Base-by-base conservation (phyloP, 306 rosid species). In the Citrullus mucosospermus region DNA sequence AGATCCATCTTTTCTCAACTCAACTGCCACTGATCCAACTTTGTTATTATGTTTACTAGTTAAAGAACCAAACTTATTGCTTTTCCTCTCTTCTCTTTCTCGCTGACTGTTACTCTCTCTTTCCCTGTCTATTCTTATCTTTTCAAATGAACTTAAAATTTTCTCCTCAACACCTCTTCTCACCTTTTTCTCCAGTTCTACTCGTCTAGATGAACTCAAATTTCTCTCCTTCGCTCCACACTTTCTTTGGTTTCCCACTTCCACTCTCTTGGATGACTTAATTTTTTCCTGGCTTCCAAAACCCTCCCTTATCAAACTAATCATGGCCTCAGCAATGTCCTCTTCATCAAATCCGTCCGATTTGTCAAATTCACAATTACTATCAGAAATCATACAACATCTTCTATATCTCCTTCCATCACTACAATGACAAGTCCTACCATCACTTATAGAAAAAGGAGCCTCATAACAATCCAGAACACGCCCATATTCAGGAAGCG, bases 301-400 rank as follows among this genome's bases (percentile, higher is more conserved):
- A 79, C 63, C 96, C 81, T 90, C 97, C 78, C 90, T 85, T 88
- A 96, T 84, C 84, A 96, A 84, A 80, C 89, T 86, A 59, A 92
- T 90, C 87, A 96, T 77, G 56, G 90, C 85, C 82, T 85, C 96
- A 30, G 84, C 85, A 25, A 85, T 90, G 43, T 84, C 87, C 38
- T 54, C 86, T 12, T 85, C 90, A 57, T 84, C 87, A 12, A 85
- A 84, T 80, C 78, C 83, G 72, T 50, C 76, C 28, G 86, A 82
- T 80, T 60, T 73, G 32, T 55, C 79, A 69, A 66, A 67, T 75
- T 71, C 86, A 79, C 85, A 74, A 53, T 81, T 84, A 72, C 81
- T 84, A 44, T 70, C 87, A 17, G 88, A 87, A 72, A 67, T 82
- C 43, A 51, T 66, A 79, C 76, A 70, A 79, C 83, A 82, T 44